Evolutionary conservation across 768 basidiomycete genomes (phyloP).

Genomic region (Candolleomyces efflorescens): DNA sequence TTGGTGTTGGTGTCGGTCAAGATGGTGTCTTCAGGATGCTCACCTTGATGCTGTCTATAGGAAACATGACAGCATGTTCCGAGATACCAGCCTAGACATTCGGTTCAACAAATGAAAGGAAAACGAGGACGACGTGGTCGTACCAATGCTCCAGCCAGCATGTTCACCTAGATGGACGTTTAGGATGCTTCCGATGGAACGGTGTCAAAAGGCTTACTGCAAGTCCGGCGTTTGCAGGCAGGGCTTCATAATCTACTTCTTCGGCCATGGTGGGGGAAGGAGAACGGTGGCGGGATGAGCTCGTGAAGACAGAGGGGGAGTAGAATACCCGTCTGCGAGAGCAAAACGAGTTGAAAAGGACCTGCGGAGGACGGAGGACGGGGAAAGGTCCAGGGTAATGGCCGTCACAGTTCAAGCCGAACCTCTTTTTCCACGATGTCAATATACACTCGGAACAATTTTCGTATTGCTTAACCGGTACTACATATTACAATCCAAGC

Average conservation of each 20-base stretch:
- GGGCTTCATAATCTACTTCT: conserved; percentile 15
- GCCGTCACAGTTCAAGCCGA: neutral
- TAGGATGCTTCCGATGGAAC: conserved; percentile 5
- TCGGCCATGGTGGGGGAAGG: conserved; percentile 11
- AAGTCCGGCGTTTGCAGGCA: conserved; percentile 73
- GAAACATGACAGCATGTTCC: conserved; percentile 99
- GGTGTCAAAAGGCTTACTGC: conserved; percentile 38
- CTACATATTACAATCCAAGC: conserved; percentile 4
- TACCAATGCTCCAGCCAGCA: conserved; percentile 95
- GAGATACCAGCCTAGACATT: conserved; percentile 86
- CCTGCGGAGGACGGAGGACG: too few relatives aligned
- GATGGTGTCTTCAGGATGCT: conserved; percentile 19
- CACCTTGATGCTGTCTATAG: conserved; percentile 97
- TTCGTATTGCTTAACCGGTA: neutral
- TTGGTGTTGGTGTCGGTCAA: conserved; percentile 2
- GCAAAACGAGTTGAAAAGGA: neutral
- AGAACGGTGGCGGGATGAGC: too few relatives aligned
- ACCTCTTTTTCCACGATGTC: neutral
- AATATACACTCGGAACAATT: neutral
- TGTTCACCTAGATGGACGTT: conserved; percentile 65
- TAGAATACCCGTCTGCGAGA: neutral
- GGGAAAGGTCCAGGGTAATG: neutral
- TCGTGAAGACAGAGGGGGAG: neutral
- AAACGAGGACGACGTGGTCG: conserved; percentile 28
- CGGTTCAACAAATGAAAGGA: conserved; percentile 2